A percentile compares a stretch with the other conserved stretches of the same genome.
Evolutionary conservation across 805 yeast genomes (phyloP).

Genomic region (Yarrowia alimentaria): DNA sequence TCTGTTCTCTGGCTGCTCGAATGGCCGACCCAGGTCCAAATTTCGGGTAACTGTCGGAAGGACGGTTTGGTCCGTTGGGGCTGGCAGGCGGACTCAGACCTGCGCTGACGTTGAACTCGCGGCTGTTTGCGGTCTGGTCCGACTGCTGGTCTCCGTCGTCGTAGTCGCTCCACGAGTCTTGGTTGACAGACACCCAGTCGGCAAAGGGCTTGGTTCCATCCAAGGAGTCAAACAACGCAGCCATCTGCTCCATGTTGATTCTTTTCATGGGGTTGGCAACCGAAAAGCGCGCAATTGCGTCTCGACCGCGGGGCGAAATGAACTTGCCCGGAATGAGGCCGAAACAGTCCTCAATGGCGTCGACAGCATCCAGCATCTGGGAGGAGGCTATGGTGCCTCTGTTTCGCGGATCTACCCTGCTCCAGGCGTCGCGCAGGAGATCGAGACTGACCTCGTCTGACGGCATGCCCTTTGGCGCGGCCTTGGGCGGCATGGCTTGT

Average conservation of each 20-base stretch:
- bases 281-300: slow-evolving; percentile 1
- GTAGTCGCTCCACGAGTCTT: not conserved
- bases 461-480: slow-evolving; percentile 6
- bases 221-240: slow-evolving; percentile 2
- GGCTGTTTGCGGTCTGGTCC: not conserved
- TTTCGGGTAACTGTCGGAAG: no score
- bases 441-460: slow-evolving; percentile 3
- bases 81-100: not conserved
- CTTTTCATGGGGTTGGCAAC: not conserved
- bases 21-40: no score
- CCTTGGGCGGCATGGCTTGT: not conserved
- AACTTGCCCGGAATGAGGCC: slow-evolving; percentile 12
- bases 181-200: not conserved
- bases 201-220: not conserved
- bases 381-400: slow-evolving; percentile 4
- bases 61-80: no score
- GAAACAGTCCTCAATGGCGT: slow-evolving; percentile 3
- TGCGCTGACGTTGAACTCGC: no score
- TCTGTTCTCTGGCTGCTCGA: no score
- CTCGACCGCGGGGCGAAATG: slow-evolving; percentile 6
- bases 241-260: slow-evolving; percentile 4
- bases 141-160: slow-evolving; percentile 2
- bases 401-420: not conserved
- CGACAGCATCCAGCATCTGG: slow-evolving; percentile 19
- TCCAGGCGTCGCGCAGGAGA: not conserved